Base-by-base conservation (phyloP, 495 filamentous ascomycete genomes). In the Aspergillus baeticus region DNA sequence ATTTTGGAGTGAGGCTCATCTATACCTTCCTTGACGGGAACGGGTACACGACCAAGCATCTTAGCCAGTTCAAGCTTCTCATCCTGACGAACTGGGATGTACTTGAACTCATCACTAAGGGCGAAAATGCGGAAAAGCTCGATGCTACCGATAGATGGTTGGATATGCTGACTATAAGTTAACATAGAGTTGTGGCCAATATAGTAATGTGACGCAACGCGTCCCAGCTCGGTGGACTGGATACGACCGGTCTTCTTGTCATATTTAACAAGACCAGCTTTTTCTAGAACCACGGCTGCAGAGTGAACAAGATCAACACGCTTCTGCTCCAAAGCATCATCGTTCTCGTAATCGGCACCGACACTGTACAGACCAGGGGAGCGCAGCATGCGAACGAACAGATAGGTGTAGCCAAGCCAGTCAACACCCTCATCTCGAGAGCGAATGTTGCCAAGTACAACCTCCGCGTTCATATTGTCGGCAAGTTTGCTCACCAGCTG, bases 61-160 rank as follows among this genome's bases (percentile, higher is more conserved):
- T 98, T 97, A 11, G 91, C 89, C 15, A 99, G 79, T 76, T 99
- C 94, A 39, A 98, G 77, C 71, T 97, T 97, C 74, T 99, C 94
- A 64, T 99, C 94, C 62, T 96, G 92, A 7, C 94, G 88, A 39
- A 99, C 92, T 0, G 94, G 94, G 48, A 99, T 98, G 67, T 96
- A 99, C 70, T 96, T 98, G 78, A 99, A 99, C 71, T 99, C 94
- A 51, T 94, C 92, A 64, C 94, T 98, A 14, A 98, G 82, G 14
- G 94, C 88, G 65, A 99, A 99, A n/a, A 98, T 85, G 10, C 94
- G 85, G 85, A 99, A 99, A 21, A 99, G 77, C 66, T 99, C 94
- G 54, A 98, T 92, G 15, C 87, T 87, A 15, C 87, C 89, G 57
- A 98, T 90, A 13, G 87, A 88, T 14, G 94, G 92, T 69, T 96